Percentiles rank a stretch among this genome's conserved stretches.
These are phyloP conservation scores for Tilletia horrida DNA, from an alignment of 1,284 basidiomycete species.

Conservation along the genomic window DNA sequence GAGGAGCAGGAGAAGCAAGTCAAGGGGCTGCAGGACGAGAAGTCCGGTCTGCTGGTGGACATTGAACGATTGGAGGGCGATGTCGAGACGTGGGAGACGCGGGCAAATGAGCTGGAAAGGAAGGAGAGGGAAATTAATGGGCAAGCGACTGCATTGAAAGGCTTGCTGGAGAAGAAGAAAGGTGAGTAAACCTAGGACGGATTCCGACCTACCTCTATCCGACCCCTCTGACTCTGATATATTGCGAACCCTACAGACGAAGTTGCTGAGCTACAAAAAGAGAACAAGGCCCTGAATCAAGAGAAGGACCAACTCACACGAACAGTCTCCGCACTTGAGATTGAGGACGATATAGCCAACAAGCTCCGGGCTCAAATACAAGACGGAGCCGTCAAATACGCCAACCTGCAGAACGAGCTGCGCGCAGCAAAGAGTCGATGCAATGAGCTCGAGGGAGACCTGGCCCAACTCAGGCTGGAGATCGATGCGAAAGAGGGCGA, in stretches of 20 bases:
- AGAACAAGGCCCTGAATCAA: slow-evolving; percentile 8
- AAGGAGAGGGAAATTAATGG: neutral
- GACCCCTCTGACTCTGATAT: neutral
- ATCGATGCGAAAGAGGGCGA: slow-evolving; percentile 6
- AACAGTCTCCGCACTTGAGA: neutral
- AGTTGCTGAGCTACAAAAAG: neutral
- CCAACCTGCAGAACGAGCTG: neutral
- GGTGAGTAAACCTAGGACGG: neutral
- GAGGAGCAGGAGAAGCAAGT: slow-evolving; percentile 7
- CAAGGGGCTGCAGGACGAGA: slow-evolving; percentile 2
- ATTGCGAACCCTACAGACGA: neutral
- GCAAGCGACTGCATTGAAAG: neutral
- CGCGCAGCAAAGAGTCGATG: neutral
- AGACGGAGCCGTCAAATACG: neutral
- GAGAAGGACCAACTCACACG: slow-evolving; percentile 4
- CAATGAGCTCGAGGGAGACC: slow-evolving; percentile 12
- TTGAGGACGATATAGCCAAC: slow-evolving; percentile 6
- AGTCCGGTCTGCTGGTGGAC: neutral
- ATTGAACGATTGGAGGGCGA: slow-evolving; percentile 6
- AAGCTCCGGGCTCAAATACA: slow-evolving; percentile 5
- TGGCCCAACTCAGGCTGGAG: slow-evolving; percentile 1
- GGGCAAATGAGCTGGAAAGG: slow-evolving; percentile 10
- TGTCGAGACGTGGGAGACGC: slow-evolving; percentile 4
- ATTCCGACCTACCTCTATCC: neutral
- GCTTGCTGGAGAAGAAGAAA: slow-evolving; percentile 13